These are phyloP conservation scores for Kluyveromyces sp. DNA, from an alignment of 1,139 yeast genomes.

Conservation along the genomic window DNA sequence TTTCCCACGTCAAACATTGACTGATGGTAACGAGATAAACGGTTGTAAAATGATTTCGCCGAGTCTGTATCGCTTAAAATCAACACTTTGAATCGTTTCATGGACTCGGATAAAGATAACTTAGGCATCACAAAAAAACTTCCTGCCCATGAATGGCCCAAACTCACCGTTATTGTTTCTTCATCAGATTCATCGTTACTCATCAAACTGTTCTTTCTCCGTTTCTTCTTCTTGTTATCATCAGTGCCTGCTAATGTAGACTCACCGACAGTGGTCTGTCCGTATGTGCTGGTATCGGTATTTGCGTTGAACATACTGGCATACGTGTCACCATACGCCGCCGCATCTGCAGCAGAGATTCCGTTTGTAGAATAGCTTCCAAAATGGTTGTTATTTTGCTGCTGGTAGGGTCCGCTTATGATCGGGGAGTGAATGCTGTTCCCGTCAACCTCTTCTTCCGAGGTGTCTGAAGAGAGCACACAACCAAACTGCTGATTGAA, in stretches of 20 bases:
- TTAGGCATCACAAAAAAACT: conserved; percentile 32
- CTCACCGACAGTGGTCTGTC: neutral
- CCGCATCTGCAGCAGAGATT: neutral
- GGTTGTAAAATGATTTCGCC: conserved; percentile 21
- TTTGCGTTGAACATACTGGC: neutral
- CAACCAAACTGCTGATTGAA: conserved; percentile 21
- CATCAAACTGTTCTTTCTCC: neutral
- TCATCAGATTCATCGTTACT: conserved; percentile 17
- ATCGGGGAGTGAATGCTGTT: conserved; percentile 13
- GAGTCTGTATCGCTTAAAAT: conserved; percentile 22
- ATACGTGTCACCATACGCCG: neutral
- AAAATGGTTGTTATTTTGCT: neutral
- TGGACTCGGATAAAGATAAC: conserved; percentile 20
- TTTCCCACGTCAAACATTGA: conserved; percentile 20
- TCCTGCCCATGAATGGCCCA: conserved; percentile 23
- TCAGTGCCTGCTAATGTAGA: neutral
- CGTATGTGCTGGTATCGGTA: neutral
- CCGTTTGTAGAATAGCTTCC: neutral
- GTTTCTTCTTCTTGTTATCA: neutral
- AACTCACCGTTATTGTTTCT: conserved; percentile 21
- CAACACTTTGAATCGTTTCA: conserved; percentile 18
- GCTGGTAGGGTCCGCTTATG: conserved; percentile 1
- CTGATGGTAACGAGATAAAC: conserved; percentile 21
- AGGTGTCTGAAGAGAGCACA: conserved; percentile 29
- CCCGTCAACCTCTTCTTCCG: conserved; percentile 26